phyloP scores from a whole-genome alignment of 352 stramenopile species.

The Lagenidium giganteum region DNA sequence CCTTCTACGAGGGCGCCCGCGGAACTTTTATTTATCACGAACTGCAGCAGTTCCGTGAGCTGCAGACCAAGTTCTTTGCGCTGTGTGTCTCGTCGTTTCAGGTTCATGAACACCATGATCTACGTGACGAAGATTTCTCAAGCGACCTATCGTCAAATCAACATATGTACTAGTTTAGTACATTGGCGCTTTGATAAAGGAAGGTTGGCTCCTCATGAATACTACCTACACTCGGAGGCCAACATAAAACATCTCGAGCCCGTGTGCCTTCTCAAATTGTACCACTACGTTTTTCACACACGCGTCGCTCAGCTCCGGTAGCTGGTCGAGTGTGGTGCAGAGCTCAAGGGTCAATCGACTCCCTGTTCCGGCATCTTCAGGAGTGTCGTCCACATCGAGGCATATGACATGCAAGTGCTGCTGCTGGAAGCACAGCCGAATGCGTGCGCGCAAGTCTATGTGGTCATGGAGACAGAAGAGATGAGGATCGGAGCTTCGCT shows the following conservation, averaged over 20 bases:
- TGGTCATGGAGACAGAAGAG: background rate
- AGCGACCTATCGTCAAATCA: slow-evolving; percentile 3
- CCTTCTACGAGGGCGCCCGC: slow-evolving; percentile 19
- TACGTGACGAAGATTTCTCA: slow-evolving; percentile 8
- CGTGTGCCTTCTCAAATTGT: slow-evolving; percentile 12
- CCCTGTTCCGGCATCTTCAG: slow-evolving; percentile 28
- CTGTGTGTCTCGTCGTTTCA: slow-evolving; percentile 18
- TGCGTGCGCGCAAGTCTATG: slow-evolving; percentile 15
- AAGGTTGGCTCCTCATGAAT: too few species aligned
- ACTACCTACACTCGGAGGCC: slow-evolving; percentile 6
- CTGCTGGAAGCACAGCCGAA: slow-evolving; percentile 16
- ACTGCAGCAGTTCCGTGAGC: slow-evolving; percentile 20
- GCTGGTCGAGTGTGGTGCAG: slow-evolving; percentile 16
- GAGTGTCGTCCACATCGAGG: slow-evolving; percentile 42
- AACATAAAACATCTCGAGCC: slow-evolving; percentile 20
- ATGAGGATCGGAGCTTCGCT: too few species aligned
- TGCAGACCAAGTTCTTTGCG: slow-evolving; percentile 24
- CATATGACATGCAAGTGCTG: slow-evolving; percentile 44
- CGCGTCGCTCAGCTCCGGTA: slow-evolving; percentile 5
- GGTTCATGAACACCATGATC: slow-evolving; percentile 16
- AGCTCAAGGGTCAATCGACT: slow-evolving; percentile 30
- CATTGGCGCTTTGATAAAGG: too few species aligned
- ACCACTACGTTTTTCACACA: slow-evolving; percentile 14
- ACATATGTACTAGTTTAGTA: too few species aligned
- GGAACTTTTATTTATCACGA: slow-evolving; percentile 25